A percentile compares a stretch with the other conserved stretches of the same genome.
These are phyloP conservation scores for Herpetospermum pedunculosum DNA, from an alignment of 306 rosid species.

Conservation along the genomic window DNA sequence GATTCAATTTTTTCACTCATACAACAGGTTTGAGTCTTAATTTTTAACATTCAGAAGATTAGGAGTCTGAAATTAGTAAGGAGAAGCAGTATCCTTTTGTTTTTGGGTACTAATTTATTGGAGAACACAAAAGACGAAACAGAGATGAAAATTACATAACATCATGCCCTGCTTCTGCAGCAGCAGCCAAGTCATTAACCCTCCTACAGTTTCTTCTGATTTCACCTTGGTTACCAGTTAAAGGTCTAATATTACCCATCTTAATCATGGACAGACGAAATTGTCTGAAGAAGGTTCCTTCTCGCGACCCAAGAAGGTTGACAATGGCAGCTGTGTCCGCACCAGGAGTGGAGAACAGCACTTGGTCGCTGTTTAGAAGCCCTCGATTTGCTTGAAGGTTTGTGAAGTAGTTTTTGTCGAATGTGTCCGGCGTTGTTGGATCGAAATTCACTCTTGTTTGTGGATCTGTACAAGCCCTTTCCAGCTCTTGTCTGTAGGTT, in stretches of 20 bases:
- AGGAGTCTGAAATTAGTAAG: too few species aligned
- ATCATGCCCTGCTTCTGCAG: not conserved
- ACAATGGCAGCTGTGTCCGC: not conserved
- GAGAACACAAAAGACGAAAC: too few species aligned
- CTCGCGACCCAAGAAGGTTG: not conserved
- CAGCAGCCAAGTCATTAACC: not conserved
- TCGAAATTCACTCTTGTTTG: not conserved
- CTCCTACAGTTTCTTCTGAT: constrained; percentile 6
- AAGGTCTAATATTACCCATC: constrained; percentile 59
- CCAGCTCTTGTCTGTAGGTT: constrained; percentile 36
- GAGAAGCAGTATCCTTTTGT: too few species aligned
- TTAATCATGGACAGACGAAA: constrained; percentile 59
- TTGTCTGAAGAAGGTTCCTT: constrained; percentile 6
- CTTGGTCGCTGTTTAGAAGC: not conserved
- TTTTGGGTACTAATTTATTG: too few species aligned
- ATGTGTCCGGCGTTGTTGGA: constrained; percentile 12
- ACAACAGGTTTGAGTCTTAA: too few species aligned
- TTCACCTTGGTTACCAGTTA: constrained; percentile 50
- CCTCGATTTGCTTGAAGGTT: constrained; percentile 14
- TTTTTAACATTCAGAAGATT: too few species aligned
- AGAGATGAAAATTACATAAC: not conserved
- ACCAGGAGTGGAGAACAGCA: constrained; percentile 5
- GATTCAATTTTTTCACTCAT: too few species aligned
- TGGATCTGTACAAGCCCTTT: constrained; percentile 15
- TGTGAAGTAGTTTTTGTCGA: constrained; percentile 50